Evolutionary conservation across 345 rosid genomes (phyloP), one percentile per base, ranked within the genome.

Genomic region (Boechera divaricarpa): DNA sequence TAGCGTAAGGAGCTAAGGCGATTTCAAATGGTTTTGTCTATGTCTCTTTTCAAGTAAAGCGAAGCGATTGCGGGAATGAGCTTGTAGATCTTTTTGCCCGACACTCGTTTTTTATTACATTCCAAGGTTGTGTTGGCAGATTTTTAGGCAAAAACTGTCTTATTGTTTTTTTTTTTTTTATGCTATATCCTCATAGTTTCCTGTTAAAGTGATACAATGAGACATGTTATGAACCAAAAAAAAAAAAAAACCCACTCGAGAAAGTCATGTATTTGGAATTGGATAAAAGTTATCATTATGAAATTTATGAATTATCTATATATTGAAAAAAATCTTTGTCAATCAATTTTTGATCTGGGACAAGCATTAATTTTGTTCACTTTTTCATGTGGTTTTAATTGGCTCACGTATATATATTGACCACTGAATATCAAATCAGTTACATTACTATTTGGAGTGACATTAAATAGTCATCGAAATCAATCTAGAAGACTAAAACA

Each of bases 311-410:
- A 26, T 36, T 44, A 64, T 67, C 21, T 29, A 48, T 47, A 36
- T 38, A 49, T 48, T 10, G 3, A 41, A 57, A 59, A 56, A 1
- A 58, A 4, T 57, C 10, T 6, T 26, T 32, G 61, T 75, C 74
- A 67, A 51, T 75, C 79, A 59, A 39, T 75, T 59, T 69, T 67
- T 35, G 26, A 15, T 59, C 16, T 67, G 61, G 35, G 69, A 59
- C 42, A 60, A 59, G 55, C 55, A 67, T 60, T 75, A n/a, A 1
- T 39, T 49, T 67, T 29, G 45, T 12, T 59, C 28, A 29, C 68
- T 47, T 59, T 58, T 57, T 47, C 59, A 57, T 67, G 67, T 75
- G 73, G 73, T 75, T 68, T 68, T 35, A 52, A 49, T 75, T 60
- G 61, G 68, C 62, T 58, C 59, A 67, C 62, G 73, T 68, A 59